phyloP scores from a whole-genome alignment of 441 rosid genomes.

The Iberis amara region DNA sequence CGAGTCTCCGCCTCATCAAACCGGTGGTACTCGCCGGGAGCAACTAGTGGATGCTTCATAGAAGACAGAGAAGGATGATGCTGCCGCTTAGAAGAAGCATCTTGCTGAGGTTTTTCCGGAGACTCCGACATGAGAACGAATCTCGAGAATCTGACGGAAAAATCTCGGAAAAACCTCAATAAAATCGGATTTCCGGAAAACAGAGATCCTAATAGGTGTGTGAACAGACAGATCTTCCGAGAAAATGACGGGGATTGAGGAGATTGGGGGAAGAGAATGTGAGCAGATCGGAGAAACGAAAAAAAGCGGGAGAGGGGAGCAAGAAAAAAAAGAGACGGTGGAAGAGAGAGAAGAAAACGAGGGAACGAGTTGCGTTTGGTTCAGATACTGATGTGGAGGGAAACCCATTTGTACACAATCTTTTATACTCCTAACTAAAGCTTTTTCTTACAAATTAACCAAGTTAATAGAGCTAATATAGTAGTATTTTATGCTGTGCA shows the following conservation, averaged over 20 bases:
- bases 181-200: conserved; percentile 23
- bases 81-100: conserved; percentile 36
- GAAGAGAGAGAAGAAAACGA: conserved; percentile 43
- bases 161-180: conserved; percentile 8
- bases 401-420: conserved; percentile 31
- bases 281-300: conserved; percentile 33
- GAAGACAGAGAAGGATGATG: conserved; percentile 45
- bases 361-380: conserved; percentile 62
- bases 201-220: conserved; percentile 8
- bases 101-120: conserved; percentile 21
- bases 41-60: conserved; percentile 56
- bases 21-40: conserved; percentile 70
- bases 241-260: neutral
- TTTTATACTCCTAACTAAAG: conserved; percentile 6
- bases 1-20: conserved; percentile 40
- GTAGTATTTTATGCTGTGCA: no score
- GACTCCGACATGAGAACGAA: conserved; percentile 45
- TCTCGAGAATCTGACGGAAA: conserved; percentile 21
- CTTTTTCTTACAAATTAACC: neutral
- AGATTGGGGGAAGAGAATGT: conserved; percentile 35
- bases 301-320: conserved; percentile 44
- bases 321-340: conserved; percentile 34
- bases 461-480: neutral
- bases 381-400: conserved; percentile 90
- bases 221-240: conserved; percentile 15